Evolutionary conservation across 2,329 filamentous ascomycete species (phyloP), one percentile per base, ranked within the genome.

Genomic region (Aspergillus hortae): DNA sequence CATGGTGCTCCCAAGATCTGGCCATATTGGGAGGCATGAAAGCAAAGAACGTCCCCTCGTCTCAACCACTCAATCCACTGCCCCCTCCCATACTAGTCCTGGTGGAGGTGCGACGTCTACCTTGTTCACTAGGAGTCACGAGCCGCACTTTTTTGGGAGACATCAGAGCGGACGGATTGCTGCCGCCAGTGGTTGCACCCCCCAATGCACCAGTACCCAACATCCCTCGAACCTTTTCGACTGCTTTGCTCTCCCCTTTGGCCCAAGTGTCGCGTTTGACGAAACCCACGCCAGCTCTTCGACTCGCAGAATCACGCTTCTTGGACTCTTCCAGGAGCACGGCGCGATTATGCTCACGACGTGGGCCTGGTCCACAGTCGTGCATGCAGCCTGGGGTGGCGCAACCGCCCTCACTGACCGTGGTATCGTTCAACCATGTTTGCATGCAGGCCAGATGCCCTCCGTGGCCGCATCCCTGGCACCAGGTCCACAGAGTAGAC

Each of bases 381-480:
- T 83, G 84, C 48, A 79, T 68, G 64, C 83, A 86, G 15, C 81
- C 83, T 44, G 77, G 74, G 6, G 78, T 82, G 2, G 81, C 77
- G 68, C 83, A 86, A 27, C 75, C 76, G 14, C 81, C 82, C 56
- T 80, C 77, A 35, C 71, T 76, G 35, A 74, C 71, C 30, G 74
- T 65, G 17, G 74, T 57, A 48, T 79, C 74, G 15, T 69, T 68
- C 49, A 83, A 78, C 82, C 83, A 85, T 12, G 74, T 73, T 6
- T 72, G 73, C 27, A 85, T 73, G 62, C 84, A 87, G 46, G 76
- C 76, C 5, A 77, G 69, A 61, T 87, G 84, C 2, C 79, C 82
- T 36, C 79, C 77, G 59, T 87, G 84, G 4, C 81, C 81, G 64
- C 84, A 87, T 11, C 78, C 71, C 59, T 83, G 74, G 64, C 84